Percentiles rank a stretch among this genome's conserved stretches.
phyloP scores from a whole-genome alignment of 495 filamentous ascomycete genomes.

The Lentithecium fluviatile region DNA sequence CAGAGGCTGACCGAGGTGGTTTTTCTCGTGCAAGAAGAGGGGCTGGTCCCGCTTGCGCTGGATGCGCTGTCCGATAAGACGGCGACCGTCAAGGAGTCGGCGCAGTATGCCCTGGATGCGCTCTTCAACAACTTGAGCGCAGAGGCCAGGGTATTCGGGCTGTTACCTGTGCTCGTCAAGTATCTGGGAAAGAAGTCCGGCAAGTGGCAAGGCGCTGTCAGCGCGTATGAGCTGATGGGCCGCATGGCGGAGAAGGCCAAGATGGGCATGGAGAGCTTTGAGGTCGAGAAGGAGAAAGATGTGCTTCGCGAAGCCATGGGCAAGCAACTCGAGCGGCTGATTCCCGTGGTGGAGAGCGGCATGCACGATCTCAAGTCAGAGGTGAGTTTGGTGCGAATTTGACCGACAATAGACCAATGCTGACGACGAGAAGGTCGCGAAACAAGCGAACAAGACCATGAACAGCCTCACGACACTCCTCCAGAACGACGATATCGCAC shows the following conservation, averaged over 20 bases:
- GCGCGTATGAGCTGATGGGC: conserved; percentile 75
- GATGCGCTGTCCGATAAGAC: conserved; percentile 92
- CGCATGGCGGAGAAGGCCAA: conserved; percentile 92
- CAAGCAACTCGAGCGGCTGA: conserved; percentile 81
- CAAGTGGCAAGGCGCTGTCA: conserved; percentile 95
- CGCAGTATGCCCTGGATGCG: conserved; percentile 90
- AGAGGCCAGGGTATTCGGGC: conserved; percentile 75
- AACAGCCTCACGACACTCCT: conserved; percentile 83
- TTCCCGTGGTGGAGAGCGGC: conserved; percentile 85
- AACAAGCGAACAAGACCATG: conserved; percentile 89
- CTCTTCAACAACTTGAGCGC: conserved; percentile 74
- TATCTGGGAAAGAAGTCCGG: conserved; percentile 78
- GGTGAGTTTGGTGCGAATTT: conserved; percentile 45
- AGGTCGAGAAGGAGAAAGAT: conserved; percentile 82
- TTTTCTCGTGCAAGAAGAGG: conserved; percentile 76
- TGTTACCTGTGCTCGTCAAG: conserved; percentile 67
- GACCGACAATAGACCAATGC: background rate
- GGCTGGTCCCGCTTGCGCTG: conserved; percentile 67
- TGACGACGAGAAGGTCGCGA: conserved; percentile 54
- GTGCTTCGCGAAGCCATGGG: conserved; percentile 89
- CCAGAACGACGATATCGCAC: conserved; percentile 94
- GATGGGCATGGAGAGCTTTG: conserved; percentile 71
- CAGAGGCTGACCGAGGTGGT: conserved; percentile 77
- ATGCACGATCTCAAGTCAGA: conserved; percentile 97
- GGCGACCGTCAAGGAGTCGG: conserved; percentile 79